Base-by-base conservation (phyloP, 1,284 basidiomycete species). In the Trichosporon sp. region DNA sequence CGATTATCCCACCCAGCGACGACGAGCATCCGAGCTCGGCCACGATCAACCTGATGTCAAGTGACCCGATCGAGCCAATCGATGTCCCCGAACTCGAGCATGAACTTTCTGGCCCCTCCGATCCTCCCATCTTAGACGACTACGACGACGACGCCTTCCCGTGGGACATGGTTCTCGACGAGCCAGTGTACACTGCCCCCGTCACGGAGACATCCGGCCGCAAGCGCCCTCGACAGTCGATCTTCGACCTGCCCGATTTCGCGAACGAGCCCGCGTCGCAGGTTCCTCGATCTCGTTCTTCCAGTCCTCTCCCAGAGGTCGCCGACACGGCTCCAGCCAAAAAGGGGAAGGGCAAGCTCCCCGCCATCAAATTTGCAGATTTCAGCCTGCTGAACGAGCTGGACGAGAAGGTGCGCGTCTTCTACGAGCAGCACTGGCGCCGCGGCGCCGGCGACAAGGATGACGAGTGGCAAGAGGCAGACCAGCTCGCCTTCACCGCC, bases 391-490 rank as follows among this genome's bases (percentile, higher is more conserved):
- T 80, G 59, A 37, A 54, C 10, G 75, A 77, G 16, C 67, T 80
- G 14, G 70, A 74, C 4, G 67, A 63, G 16, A 35, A 66, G 16
- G 69, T 67, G 67, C 76, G 74, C 59, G 74, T 74, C 10, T 81
- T 80, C 67, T 81, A 78, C 70, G 64, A 67, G 43, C 73, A 80
- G 66, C 80, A 81, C 74, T 81, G 77, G 77, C 70, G 80, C 19
- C 61, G 79, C 40, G 80, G 78, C 6, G 78, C 76, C 8, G 76
- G 77, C 19, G 69, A 69, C 10, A 6, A 38, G 7, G 63, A 48
- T 26, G 54, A 68, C 11, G 68, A 65, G 12, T 37, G 64, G 35
- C 59, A 66, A 19, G 66, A 61, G 26, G 66, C 48, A 0, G 67
- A 63, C 32, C 66, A 5, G 8, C 61, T 69, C 8, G 64, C 66